phyloP scores from a whole-genome alignment of 495 filamentous ascomycete genomes.

The Penicillium nucicola region DNA sequence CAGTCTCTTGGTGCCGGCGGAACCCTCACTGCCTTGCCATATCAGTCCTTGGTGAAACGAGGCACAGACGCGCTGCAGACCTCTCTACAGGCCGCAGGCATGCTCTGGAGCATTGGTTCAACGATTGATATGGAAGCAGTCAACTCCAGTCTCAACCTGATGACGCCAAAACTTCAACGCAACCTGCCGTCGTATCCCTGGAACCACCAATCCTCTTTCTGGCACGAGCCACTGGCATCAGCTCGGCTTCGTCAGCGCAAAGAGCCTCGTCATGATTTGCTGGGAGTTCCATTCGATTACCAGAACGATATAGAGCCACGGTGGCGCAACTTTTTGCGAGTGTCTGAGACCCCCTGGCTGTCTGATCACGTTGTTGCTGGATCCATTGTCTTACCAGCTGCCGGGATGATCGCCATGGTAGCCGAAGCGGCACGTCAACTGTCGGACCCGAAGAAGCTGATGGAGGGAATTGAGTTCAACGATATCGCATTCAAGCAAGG shows the following conservation, averaged over 20 bases:
- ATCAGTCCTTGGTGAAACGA: conserved; percentile 31
- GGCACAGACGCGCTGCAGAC: conserved; percentile 28
- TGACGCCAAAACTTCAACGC: conserved; percentile 10
- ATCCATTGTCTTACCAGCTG: conserved; percentile 24
- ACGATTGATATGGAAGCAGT: conserved; percentile 22
- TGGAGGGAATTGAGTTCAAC: conserved; percentile 20
- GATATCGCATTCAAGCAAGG: conserved; percentile 23
- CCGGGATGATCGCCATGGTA: conserved; percentile 32
- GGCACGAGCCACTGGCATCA: conserved; percentile 47
- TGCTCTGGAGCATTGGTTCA: conserved; percentile 33
- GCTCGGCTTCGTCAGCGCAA: conserved; percentile 17
- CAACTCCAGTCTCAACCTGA: conserved; percentile 13
- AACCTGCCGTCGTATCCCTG: conserved; percentile 48
- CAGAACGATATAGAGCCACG: conserved; percentile 20
- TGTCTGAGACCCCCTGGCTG: conserved; percentile 32
- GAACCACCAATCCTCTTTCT: conserved; percentile 33
- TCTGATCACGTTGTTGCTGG: conserved; percentile 26
- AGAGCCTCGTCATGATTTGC: conserved; percentile 34
- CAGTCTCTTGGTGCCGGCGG: conserved; percentile 25
- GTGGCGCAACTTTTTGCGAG: conserved; percentile 32
- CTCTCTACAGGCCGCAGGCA: conserved; percentile 30
- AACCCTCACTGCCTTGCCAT: conserved; percentile 25
- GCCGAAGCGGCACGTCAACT: conserved; percentile 35
- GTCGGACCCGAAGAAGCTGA: conserved; percentile 5
- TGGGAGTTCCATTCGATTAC: conserved; percentile 32